These are phyloP conservation scores for Globisporangium lucens DNA, from an alignment of 352 stramenopile genomes.

Conservation along the genomic window DNA sequence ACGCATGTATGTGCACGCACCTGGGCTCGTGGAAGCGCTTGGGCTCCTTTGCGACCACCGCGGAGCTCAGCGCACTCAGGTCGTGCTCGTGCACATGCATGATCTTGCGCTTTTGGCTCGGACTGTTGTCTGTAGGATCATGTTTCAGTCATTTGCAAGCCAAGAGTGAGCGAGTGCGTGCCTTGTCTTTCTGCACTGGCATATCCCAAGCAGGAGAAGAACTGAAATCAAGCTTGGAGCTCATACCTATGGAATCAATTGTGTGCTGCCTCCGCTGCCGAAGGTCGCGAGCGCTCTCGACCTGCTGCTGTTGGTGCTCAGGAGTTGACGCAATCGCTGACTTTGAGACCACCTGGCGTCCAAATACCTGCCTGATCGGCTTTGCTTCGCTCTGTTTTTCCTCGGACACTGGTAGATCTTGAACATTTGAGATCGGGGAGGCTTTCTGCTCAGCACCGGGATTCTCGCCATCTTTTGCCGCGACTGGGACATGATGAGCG, in stretches of 20 bases:
- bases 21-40: constrained; percentile 60
- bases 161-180: constrained; percentile 1
- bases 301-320: not conserved
- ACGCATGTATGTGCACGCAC: constrained; percentile 15
- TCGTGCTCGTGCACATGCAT: constrained; percentile 40
- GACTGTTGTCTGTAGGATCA: constrained; percentile 32
- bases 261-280: constrained; percentile 10
- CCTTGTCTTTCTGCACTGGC: not conserved
- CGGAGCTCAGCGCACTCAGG: constrained; percentile 26
- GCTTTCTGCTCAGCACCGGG: not conserved
- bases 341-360: not conserved
- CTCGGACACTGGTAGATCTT: not conserved
- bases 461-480: constrained; percentile 16
- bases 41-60: constrained; percentile 41
- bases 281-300: constrained; percentile 2
- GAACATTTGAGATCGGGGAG: not conserved
- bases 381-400: not conserved
- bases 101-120: constrained; percentile 75
- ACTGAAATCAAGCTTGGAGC: not conserved
- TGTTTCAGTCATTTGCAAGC: constrained; percentile 15
- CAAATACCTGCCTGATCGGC: not conserved
- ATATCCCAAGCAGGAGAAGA: not conserved
- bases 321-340: not conserved
- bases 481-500: constrained; percentile 44
- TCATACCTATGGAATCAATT: constrained; percentile 11